Conservation (phyloP, 2,329 filamentous ascomycete genomes). For the Botrytis deweyae region DNA sequence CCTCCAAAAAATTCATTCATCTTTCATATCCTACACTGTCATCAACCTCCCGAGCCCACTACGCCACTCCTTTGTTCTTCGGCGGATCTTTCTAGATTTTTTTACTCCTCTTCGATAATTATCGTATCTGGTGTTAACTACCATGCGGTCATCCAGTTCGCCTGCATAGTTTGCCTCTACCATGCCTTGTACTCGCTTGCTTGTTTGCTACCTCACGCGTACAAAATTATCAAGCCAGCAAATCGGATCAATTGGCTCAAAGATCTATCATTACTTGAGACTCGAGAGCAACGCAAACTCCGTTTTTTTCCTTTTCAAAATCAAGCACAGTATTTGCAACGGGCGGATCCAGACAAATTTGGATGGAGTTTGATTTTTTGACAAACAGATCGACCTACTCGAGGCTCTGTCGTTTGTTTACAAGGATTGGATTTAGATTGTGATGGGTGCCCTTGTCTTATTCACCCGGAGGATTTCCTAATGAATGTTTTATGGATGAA, state of each 20-base stretch:
- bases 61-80: background rate
- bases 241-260: background rate
- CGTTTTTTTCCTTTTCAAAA: background rate
- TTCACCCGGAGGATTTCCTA: too few relatives aligned
- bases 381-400: background rate
- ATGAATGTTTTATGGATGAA: background rate
- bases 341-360: background rate
- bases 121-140: background rate
- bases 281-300: background rate
- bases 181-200: background rate
- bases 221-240: background rate
- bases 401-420: background rate
- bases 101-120: background rate
- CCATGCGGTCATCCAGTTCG: background rate
- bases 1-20: background rate
- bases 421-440: background rate
- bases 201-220: background rate
- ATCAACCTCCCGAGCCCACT: background rate
- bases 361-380: slow-evolving; percentile 3
- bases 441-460: background rate
- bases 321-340: background rate
- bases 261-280: background rate
- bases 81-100: background rate
- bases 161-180: slow-evolving; percentile 4
- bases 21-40: background rate